These are phyloP conservation scores for Calonectria pteridis DNA, from an alignment of 2,329 filamentous ascomycete genomes.

Conservation along the genomic window DNA sequence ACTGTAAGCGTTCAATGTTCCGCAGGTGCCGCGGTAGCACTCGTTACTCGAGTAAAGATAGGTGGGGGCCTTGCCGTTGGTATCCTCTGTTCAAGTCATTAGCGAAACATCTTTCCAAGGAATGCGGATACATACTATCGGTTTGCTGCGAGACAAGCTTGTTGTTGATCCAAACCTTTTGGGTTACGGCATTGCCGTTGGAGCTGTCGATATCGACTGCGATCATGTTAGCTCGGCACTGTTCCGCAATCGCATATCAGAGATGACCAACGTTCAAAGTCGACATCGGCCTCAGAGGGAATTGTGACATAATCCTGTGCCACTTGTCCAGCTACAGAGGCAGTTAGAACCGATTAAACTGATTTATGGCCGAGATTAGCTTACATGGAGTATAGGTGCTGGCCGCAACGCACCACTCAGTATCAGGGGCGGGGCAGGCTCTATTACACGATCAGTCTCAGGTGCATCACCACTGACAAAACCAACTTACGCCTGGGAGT, in stretches of 20 bases:
- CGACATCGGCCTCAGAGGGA: neutral
- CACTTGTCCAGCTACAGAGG: neutral
- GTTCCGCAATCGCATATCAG: too few relatives aligned
- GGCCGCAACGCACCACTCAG: neutral
- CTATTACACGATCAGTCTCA: neutral
- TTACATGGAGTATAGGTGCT: neutral
- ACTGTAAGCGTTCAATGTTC: constrained; percentile 15
- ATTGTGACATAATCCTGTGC: neutral
- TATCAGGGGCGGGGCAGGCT: neutral
- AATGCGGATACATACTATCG: neutral
- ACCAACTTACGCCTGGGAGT: constrained; percentile 1
- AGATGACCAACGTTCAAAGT: neutral
- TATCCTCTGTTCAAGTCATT: neutral
- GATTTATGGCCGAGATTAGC: neutral
- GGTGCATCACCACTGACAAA: too few relatives aligned
- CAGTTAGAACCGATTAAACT: neutral
- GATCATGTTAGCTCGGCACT: neutral
- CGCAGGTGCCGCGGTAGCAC: constrained; percentile 18
- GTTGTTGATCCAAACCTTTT: constrained; percentile 4
- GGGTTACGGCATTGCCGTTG: neutral
- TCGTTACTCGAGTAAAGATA: constrained; percentile 25
- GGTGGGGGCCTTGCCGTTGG: neutral
- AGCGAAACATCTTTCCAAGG: neutral
- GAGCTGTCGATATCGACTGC: neutral
- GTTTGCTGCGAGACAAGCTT: constrained; percentile 8